phyloP scores from a whole-genome alignment of 495 filamentous ascomycete genomes.

The Acidomyces sp. region DNA sequence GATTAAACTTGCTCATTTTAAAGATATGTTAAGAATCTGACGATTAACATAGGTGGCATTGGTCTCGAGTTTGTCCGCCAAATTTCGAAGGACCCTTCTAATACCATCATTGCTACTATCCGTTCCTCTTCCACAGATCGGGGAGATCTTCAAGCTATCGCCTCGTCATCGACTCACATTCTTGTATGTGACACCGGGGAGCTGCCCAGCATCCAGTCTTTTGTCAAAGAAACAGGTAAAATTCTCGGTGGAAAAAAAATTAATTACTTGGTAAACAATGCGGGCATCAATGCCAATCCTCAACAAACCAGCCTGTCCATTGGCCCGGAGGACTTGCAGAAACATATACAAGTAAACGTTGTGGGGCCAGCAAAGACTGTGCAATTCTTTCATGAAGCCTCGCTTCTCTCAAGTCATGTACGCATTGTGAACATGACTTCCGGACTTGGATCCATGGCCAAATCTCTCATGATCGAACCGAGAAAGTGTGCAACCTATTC shows the following conservation, averaged over 20 bases:
- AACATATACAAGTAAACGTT: conserved; percentile 29
- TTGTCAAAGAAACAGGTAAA: conserved; percentile 26
- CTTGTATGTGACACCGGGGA: conserved; percentile 33
- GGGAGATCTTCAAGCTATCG: conserved; percentile 20
- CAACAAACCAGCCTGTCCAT: conserved; percentile 29
- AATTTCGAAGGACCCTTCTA: conserved; percentile 30
- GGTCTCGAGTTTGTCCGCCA: conserved; percentile 44
- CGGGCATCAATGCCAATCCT: conserved; percentile 28
- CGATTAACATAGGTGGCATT: no score
- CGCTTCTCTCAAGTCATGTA: conserved; percentile 14
- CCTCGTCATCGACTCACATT: conserved; percentile 27
- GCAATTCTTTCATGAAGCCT: conserved; percentile 22
- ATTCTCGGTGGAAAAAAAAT: conserved; percentile 27
- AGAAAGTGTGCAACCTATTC: conserved; percentile 27
- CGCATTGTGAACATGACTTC: conserved; percentile 31
- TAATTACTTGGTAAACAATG: conserved; percentile 35
- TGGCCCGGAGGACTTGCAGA: conserved; percentile 23
- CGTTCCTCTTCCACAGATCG: conserved; percentile 30
- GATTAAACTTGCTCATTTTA: no score
- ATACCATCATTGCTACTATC: conserved; percentile 39
- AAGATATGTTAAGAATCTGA: no score
- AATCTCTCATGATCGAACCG: conserved; percentile 10
- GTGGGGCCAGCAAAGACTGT: conserved; percentile 32
- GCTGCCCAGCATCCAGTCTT: conserved; percentile 19
- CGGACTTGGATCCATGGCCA: conserved; percentile 22